phyloP scores from a whole-genome alignment of 176 grass and related monocot genomes.

The Oryza australiensis region DNA sequence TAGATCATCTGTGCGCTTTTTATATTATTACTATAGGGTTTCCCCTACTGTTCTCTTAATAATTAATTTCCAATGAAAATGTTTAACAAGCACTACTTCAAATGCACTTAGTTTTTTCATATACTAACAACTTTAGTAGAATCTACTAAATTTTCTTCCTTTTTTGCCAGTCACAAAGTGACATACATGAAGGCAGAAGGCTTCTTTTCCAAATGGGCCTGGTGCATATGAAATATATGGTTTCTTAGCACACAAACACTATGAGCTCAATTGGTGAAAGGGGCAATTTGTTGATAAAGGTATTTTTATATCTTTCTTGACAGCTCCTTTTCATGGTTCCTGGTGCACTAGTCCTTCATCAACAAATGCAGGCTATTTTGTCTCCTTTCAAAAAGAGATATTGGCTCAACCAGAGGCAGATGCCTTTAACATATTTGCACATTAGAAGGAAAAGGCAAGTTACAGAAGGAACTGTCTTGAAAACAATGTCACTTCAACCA shows the following conservation, averaged over 20 bases:
- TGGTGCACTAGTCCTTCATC: neutral
- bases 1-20: neutral
- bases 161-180: neutral
- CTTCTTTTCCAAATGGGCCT: neutral
- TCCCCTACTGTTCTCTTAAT: neutral
- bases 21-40: neutral
- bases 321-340: neutral
- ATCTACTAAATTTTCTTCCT: neutral
- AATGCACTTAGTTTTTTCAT: neutral
- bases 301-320: neutral
- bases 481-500: conserved; percentile 8
- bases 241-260: neutral
- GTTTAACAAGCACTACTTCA: neutral
- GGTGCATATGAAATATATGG: neutral
- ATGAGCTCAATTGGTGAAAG: neutral
- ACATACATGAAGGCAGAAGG: neutral
- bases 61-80: neutral
- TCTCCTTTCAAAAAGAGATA: neutral
- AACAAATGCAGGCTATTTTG: neutral
- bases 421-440: neutral
- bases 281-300: neutral
- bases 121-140: neutral
- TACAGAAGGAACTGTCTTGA: neutral
- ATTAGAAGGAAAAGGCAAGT: neutral
- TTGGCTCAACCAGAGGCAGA: neutral